Evolutionary conservation across 75 land plant species (phyloP).

Genomic region (Pinus tabuliformis): DNA sequence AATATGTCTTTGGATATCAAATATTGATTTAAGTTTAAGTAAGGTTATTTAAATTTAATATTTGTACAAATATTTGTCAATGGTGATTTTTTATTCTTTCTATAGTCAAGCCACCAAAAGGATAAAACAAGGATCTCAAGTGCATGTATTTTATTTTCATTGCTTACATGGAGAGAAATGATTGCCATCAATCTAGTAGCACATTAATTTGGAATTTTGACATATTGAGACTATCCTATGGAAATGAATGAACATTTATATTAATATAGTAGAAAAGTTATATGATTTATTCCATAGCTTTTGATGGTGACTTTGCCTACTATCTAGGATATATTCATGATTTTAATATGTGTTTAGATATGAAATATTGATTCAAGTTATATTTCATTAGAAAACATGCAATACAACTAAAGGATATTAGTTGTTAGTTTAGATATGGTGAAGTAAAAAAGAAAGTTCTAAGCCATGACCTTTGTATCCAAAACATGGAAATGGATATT

Average conservation of each 20-base stretch:
- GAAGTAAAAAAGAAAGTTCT: no score
- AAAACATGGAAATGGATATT: no score
- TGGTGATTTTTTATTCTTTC: not conserved
- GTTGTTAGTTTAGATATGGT: no score
- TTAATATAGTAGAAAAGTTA: not conserved
- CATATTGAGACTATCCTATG: not conserved
- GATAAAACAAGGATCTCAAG: not conserved
- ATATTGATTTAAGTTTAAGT: no score
- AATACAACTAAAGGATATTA: no score
- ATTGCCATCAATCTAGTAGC: not conserved
- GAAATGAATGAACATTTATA: not conserved
- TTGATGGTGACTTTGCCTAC: not conserved
- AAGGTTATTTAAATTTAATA: not conserved
- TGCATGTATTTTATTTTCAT: constrained; percentile 4
- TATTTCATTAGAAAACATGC: no score
- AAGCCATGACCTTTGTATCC: no score
- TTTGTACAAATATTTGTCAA: not conserved
- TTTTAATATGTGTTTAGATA: not conserved
- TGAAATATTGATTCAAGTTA: no score
- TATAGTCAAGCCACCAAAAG: not conserved
- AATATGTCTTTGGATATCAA: not conserved
- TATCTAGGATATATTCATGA: not conserved
- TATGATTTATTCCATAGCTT: not conserved
- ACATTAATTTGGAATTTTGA: not conserved
- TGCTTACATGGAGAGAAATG: constrained; percentile 1